Conservation (phyloP, 352 stramenopile genomes). For the Globisporangium emineosum region DNA sequence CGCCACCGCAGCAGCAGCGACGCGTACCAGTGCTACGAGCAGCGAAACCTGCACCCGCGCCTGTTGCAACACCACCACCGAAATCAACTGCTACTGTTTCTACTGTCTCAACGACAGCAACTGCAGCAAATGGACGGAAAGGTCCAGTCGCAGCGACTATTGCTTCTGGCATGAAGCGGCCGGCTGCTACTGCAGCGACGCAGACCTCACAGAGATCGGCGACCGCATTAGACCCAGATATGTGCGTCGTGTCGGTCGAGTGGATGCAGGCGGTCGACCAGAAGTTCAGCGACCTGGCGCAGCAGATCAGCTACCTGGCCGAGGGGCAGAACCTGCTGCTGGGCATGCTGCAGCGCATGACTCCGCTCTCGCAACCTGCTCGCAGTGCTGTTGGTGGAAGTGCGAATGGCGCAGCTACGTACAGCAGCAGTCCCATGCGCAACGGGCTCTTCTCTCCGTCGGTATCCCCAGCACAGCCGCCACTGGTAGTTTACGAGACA, state of each 20-base stretch:
- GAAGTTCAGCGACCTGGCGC: constrained; percentile 9
- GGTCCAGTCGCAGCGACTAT: not conserved
- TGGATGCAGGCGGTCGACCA: constrained; percentile 16
- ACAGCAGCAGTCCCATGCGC: not conserved
- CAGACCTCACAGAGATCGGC: not conserved
- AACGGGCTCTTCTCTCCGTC: not conserved
- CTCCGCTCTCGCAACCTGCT: not conserved
- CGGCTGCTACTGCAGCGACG: not conserved
- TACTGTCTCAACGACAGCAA: not conserved
- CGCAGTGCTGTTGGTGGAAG: not conserved
- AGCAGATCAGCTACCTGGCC: constrained; percentile 10
- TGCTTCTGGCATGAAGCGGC: not conserved
- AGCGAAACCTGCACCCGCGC: not conserved
- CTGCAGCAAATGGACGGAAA: not conserved
- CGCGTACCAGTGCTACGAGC: not conserved
- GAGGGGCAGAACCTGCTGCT: constrained; percentile 17
- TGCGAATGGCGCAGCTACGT: not conserved
- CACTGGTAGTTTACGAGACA: not conserved
- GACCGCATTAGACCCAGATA: not conserved
- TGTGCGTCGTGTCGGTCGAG: not conserved
- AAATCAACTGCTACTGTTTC: not conserved
- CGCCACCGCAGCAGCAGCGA: not conserved
- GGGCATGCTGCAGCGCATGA: constrained; percentile 15
- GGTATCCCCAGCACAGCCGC: not conserved
- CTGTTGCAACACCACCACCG: not conserved